Evolutionary conservation across 139 green algal species (phyloP).

Genomic region (Chlorella sorokiniana): DNA sequence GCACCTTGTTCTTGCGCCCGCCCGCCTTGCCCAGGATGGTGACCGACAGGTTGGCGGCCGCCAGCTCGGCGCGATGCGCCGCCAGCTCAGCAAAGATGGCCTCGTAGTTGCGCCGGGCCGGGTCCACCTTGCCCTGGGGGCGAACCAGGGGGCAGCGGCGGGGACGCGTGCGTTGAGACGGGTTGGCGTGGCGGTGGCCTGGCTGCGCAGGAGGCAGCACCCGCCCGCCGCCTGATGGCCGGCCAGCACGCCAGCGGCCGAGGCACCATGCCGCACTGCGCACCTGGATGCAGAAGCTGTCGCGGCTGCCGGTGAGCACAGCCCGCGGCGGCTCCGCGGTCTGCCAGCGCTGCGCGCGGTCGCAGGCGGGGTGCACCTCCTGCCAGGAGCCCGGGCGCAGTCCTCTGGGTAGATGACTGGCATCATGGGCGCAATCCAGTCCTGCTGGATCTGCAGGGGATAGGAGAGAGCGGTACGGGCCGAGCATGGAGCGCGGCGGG

Average conservation of each 20-base stretch:
- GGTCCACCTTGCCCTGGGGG: conserved; percentile 44
- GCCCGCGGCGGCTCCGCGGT: background rate
- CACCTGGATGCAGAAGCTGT: conserved; percentile 33
- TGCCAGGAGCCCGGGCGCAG: conserved; percentile 24
- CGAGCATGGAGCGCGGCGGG: too few relatives aligned
- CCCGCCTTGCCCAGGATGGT: conserved; percentile 38
- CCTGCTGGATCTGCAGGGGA: background rate
- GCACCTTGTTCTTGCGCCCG: background rate
- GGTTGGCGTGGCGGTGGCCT: too few relatives aligned
- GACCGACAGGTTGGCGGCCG: conserved; percentile 29
- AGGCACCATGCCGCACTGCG: too few relatives aligned
- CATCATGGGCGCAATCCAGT: conserved; percentile 45
- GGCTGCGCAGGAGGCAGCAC: too few relatives aligned
- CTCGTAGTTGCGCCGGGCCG: conserved; percentile 27
- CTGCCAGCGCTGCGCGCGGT: background rate
- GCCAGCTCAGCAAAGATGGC: conserved; percentile 33
- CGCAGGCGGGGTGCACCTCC: conserved; percentile 21
- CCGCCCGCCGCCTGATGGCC: too few relatives aligned
- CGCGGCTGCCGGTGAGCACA: background rate
- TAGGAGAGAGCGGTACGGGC: too few relatives aligned
- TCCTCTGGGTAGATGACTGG: conserved; percentile 45
- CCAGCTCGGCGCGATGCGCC: background rate
- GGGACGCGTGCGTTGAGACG: too few relatives aligned
- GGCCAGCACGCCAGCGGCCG: too few relatives aligned
- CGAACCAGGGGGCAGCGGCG: background rate